phyloP scores from a whole-genome alignment of 768 basidiomycete genomes.

The Dictyophora rubrovolvata region DNA sequence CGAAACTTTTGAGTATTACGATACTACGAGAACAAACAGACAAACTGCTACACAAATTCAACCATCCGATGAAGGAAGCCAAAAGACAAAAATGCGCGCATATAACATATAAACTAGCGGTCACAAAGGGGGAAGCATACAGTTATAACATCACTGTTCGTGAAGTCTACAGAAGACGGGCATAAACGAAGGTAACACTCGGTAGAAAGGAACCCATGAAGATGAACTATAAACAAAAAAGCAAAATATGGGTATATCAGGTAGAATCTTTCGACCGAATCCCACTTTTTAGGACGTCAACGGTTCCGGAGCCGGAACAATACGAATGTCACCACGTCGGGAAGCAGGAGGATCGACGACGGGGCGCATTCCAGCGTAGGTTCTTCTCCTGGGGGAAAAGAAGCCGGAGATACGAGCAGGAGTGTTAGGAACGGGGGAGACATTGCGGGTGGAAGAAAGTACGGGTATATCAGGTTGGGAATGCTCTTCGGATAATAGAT shows the following conservation, averaged over 20 bases:
- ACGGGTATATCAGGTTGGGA: neutral
- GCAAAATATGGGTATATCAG: neutral
- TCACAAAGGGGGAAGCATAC: neutral
- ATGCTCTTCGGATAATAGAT: neutral
- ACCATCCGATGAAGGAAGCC: neutral
- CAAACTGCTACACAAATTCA: neutral
- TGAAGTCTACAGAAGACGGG: neutral
- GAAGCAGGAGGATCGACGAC: neutral
- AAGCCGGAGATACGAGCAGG: slow-evolving; percentile 7
- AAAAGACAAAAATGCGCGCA: neutral
- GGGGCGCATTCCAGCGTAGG: neutral
- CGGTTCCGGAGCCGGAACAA: neutral
- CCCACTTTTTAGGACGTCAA: neutral
- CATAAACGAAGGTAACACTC: neutral
- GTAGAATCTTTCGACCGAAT: neutral
- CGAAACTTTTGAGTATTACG: too few species aligned
- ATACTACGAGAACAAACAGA: neutral
- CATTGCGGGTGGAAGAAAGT: neutral
- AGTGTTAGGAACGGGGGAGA: slow-evolving; percentile 7
- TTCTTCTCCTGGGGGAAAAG: neutral
- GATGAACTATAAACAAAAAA: neutral
- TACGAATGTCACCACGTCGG: neutral
- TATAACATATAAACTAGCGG: neutral
- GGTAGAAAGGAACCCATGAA: neutral
- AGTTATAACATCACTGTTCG: neutral